These are phyloP conservation scores for Pseudomonodictys pantanalensis DNA, from an alignment of 495 filamentous ascomycete species.

Conservation along the genomic window DNA sequence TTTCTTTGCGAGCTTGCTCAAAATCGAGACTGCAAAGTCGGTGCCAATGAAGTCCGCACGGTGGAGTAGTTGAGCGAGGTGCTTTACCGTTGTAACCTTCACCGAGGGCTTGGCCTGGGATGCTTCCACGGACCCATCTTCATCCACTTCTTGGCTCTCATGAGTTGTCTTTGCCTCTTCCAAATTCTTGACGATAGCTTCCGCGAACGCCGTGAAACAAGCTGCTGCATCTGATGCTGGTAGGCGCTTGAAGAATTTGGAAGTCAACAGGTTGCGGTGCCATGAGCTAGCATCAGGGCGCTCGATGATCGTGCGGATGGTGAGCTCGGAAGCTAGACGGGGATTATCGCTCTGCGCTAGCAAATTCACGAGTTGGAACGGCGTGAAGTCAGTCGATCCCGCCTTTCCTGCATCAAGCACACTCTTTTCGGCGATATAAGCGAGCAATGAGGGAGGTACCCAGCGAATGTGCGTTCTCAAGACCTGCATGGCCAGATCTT, in stretches of 20 bases:
- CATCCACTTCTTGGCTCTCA: constrained; percentile 11
- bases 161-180: constrained; percentile 24
- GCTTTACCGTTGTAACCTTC: constrained; percentile 45
- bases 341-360: constrained; percentile 36
- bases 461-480: too few species aligned
- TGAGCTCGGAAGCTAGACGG: constrained; percentile 29
- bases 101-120: constrained; percentile 34
- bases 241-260: constrained; percentile 33
- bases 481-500: too few species aligned
- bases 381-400: constrained; percentile 12
- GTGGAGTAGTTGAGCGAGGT: constrained; percentile 42
- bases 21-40: constrained; percentile 31
- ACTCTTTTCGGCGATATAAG: constrained; percentile 1
- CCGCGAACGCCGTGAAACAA: constrained; percentile 37
- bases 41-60: constrained; percentile 37
- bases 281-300: constrained; percentile 42
- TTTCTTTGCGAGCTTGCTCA: constrained; percentile 35
- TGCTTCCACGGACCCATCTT: constrained; percentile 13
- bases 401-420: too few species aligned
- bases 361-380: constrained; percentile 31
- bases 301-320: constrained; percentile 40
- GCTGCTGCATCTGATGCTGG: constrained; percentile 30
- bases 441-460: constrained; percentile 10
- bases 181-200: constrained; percentile 39
- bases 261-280: constrained; percentile 39